phyloP scores from a whole-genome alignment of 768 basidiomycete genomes.

The Mycena haematopus region DNA sequence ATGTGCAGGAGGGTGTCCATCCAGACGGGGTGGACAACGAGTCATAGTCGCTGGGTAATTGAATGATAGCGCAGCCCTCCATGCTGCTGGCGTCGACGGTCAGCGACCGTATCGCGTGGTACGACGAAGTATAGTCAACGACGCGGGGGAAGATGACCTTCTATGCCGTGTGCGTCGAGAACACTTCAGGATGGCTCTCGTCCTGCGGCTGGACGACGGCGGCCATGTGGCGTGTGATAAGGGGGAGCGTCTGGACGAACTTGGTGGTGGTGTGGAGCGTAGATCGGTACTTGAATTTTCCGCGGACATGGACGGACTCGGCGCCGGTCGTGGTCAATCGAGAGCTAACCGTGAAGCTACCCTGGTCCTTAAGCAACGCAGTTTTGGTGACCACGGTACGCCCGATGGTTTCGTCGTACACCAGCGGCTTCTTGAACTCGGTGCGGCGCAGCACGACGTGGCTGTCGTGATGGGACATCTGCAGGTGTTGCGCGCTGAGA shows the following conservation, averaged over 20 bases:
- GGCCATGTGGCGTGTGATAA: conserved; percentile 41
- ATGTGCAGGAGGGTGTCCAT: conserved; percentile 72
- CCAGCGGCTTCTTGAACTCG: conserved; percentile 56
- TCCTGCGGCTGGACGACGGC: conserved; percentile 36
- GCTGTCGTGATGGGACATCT: conserved; percentile 34
- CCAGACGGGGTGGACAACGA: conserved; percentile 61
- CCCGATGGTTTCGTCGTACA: conserved; percentile 34
- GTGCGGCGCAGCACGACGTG: conserved; percentile 50
- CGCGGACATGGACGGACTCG: conserved; percentile 52
- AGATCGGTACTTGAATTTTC: conserved; percentile 49
- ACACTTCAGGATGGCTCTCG: conserved; percentile 49
- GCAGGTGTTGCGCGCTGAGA: conserved; percentile 41
- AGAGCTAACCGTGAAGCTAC: conserved; percentile 54
- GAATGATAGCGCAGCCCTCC: too few relatives aligned
- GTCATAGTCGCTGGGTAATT: too few relatives aligned
- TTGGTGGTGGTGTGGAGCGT: conserved; percentile 39
- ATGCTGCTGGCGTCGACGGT: conserved; percentile 53
- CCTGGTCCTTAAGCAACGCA: conserved; percentile 43
- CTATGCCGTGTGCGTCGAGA: conserved; percentile 63
- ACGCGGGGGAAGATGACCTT: too few relatives aligned
- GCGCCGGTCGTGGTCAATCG: conserved; percentile 37
- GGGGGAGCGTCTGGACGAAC: conserved; percentile 45
- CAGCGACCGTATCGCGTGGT: conserved; percentile 63
- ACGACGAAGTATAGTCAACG: conserved; percentile 65
- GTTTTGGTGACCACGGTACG: conserved; percentile 48